Conservation (phyloP, 257 asterid genomes). For the Jacaranda copaia region DNA sequence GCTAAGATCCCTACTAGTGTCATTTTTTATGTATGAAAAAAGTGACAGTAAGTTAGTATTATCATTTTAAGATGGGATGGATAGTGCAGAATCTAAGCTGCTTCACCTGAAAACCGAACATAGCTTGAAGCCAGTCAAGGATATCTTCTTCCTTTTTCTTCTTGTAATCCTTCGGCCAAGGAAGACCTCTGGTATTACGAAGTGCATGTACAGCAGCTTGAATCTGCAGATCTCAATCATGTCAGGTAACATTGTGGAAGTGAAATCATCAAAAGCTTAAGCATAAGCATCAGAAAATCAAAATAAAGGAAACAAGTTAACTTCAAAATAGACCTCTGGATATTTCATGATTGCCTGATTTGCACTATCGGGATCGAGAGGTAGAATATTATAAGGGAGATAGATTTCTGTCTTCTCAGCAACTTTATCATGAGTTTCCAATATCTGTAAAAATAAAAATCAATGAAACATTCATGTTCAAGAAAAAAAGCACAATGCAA, state of each 20-base stretch:
- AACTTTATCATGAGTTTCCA: constrained; percentile 97
- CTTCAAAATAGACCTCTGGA: constrained; percentile 77
- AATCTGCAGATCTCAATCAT: constrained; percentile 57
- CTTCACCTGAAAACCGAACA: constrained; percentile 98
- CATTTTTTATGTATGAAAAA: constrained; percentile 26
- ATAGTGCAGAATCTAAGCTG: constrained; percentile 15
- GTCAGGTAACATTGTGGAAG: constrained; percentile 21
- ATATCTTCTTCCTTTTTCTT: constrained; percentile 97
- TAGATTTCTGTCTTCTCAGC: constrained; percentile 97
- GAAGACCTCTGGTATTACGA: constrained; percentile 92
- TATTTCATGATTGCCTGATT: constrained; percentile 95
- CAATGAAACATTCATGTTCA: constrained; percentile 34
- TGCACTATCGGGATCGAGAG: constrained; percentile 99
- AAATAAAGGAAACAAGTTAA: constrained; percentile 19
- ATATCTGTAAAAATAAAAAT: constrained; percentile 54
- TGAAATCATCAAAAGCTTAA: constrained; percentile 22
- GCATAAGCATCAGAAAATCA: constrained; percentile 24
- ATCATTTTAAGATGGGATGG: constrained; percentile 11
- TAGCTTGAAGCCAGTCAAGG: constrained; percentile 99
- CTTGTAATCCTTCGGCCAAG: constrained; percentile 98
- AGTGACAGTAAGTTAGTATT: constrained; percentile 12
- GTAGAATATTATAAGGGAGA: constrained; percentile 94
- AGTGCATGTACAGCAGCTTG: constrained; percentile 97
- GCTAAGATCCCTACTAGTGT: constrained; percentile 16
- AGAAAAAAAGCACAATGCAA: constrained; percentile 3